A percentile compares a stretch with the other conserved stretches of the same genome.
These are phyloP conservation scores for Gossypium lobatum DNA, from an alignment of 441 rosid species.

Conservation along the genomic window DNA sequence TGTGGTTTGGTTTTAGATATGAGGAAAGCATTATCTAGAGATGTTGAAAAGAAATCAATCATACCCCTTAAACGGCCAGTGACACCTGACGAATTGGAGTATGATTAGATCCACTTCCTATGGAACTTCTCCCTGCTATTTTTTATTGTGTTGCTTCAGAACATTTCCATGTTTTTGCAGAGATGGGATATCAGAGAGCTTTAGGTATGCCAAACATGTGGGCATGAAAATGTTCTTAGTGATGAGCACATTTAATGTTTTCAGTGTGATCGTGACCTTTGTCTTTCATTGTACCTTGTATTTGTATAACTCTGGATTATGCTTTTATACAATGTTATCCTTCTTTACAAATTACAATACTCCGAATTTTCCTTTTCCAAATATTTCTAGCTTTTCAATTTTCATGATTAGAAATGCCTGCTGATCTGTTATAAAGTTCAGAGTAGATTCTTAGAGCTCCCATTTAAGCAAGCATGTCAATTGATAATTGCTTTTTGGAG, in stretches of 20 bases:
- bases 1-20: slow-evolving; percentile 48
- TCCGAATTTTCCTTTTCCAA: background rate
- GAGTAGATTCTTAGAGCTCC: background rate
- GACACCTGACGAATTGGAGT: slow-evolving; percentile 87
- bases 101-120: slow-evolving; percentile 37
- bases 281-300: background rate
- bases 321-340: background rate
- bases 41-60: slow-evolving; percentile 79
- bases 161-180: slow-evolving; percentile 1
- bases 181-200: background rate
- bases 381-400: background rate
- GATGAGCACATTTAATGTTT: background rate
- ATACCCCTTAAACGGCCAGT: slow-evolving; percentile 84
- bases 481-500: background rate
- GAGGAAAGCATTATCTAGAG: slow-evolving; percentile 94
- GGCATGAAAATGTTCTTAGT: background rate
- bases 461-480: slow-evolving; percentile 1
- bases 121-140: background rate
- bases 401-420: background rate
- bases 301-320: background rate
- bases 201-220: slow-evolving; percentile 2
- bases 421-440: slow-evolving; percentile 2
- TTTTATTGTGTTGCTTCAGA: background rate
- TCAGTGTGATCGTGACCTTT: background rate
- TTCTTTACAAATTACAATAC: background rate